Percentiles rank a stretch among this genome's conserved stretches.
phyloP scores from a whole-genome alignment of 768 basidiomycete genomes.

The Clitopilus passeckerianus region DNA sequence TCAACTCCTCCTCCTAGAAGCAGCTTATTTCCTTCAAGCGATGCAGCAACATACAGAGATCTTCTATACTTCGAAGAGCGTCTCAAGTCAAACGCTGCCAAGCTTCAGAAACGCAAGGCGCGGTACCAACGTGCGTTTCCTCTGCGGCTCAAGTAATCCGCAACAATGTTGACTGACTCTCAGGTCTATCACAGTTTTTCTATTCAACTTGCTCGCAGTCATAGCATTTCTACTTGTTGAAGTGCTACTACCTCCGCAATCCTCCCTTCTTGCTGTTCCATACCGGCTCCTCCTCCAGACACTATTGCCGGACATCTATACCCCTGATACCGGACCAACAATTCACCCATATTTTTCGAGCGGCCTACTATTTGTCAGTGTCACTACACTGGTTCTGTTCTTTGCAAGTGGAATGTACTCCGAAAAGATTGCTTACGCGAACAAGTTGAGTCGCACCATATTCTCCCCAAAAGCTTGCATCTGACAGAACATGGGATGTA shows the following conservation, averaged over 20 bases:
- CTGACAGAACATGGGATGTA: slow-evolving; percentile 22
- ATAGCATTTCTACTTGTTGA: slow-evolving; percentile 73
- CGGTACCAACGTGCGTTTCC: slow-evolving; percentile 70
- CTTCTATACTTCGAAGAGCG: slow-evolving; percentile 92
- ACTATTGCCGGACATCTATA: slow-evolving; percentile 48
- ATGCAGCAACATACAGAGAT: slow-evolving; percentile 80
- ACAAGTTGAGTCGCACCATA: slow-evolving; percentile 57
- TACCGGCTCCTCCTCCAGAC: slow-evolving; percentile 47
- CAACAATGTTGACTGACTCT: background rate
- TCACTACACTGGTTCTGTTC: slow-evolving; percentile 89
- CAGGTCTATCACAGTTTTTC: slow-evolving; percentile 52
- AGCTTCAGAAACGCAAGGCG: slow-evolving; percentile 70
- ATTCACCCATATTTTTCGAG: slow-evolving; percentile 74
- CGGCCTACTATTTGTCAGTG: slow-evolving; percentile 79
- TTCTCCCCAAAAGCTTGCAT: background rate
- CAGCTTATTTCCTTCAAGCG: slow-evolving; percentile 53
- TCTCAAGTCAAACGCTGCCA: slow-evolving; percentile 90
- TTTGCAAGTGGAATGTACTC: slow-evolving; percentile 96
- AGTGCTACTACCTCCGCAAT: slow-evolving; percentile 60
- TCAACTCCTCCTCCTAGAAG: slow-evolving; percentile 30
- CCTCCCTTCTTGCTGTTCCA: slow-evolving; percentile 61
- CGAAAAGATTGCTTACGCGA: slow-evolving; percentile 95
- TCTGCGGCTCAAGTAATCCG: background rate
- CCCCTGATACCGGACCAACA: slow-evolving; percentile 31
- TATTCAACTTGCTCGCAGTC: slow-evolving; percentile 59